A percentile compares a stretch with the other conserved stretches of the same genome.
These are phyloP conservation scores for Stemphylium beticola DNA, from an alignment of 2,329 filamentous ascomycete genomes.

Conservation along the genomic window DNA sequence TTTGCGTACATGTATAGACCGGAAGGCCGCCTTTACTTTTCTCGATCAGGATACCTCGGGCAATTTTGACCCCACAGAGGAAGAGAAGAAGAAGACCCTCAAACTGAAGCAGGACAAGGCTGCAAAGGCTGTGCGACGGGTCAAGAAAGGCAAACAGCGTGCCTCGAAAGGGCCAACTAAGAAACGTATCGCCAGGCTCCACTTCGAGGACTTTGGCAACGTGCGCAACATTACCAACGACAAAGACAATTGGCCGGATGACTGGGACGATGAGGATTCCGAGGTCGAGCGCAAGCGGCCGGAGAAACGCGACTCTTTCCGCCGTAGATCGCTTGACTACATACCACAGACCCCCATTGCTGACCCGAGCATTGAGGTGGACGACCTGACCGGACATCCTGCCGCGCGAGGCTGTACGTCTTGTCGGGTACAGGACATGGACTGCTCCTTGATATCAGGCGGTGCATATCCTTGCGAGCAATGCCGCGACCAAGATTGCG, in stretches of 20 bases:
- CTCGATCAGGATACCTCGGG: conserved; percentile 48
- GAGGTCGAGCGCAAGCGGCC: conserved; percentile 20
- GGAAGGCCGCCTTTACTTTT: conserved; percentile 31
- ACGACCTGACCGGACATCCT: conserved; percentile 45
- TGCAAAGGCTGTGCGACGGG: conserved; percentile 10
- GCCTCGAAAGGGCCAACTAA: conserved; percentile 1
- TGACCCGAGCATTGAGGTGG: conserved; percentile 27
- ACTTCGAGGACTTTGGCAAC: conserved; percentile 21
- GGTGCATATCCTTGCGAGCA: conserved; percentile 34
- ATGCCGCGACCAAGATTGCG: conserved; percentile 35
- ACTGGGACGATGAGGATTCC: conserved; percentile 28
- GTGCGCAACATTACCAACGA: conserved; percentile 32
- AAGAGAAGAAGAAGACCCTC: conserved; percentile 10
- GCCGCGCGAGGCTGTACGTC: conserved; percentile 42
- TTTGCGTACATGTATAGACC: conserved; percentile 32
- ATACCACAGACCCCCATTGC: conserved; percentile 23
- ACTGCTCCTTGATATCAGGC: conserved; percentile 39
- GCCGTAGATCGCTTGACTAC: conserved; percentile 17
- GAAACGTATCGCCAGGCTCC: conserved; percentile 30
- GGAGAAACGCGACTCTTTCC: conserved; percentile 11
- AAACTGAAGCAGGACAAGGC: conserved; percentile 17
- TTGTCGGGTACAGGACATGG: conserved; percentile 34
- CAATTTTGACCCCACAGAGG: conserved; percentile 42
- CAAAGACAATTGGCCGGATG: conserved; percentile 37
- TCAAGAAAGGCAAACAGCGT: conserved; percentile 13